Evolutionary conservation across 1,139 yeast genomes (phyloP).

Genomic region (Sugiyamaella japonica): DNA sequence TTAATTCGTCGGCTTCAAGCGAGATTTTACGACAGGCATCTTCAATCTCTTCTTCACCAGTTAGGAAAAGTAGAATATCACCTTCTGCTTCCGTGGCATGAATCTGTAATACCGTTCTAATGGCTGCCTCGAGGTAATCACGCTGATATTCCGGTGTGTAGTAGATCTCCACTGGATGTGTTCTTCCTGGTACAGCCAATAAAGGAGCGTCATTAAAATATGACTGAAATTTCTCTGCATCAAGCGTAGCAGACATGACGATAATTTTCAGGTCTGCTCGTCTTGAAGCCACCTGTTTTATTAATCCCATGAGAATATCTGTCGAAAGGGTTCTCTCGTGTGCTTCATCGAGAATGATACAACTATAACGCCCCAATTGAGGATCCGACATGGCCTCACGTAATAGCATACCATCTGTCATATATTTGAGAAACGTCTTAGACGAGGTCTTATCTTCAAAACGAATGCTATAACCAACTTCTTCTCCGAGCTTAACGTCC

Average conservation of each 20-base stretch:
- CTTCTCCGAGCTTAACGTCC: constrained; percentile 88
- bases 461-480: constrained; percentile 91
- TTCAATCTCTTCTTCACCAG: constrained; percentile 98
- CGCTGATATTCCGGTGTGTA: constrained; percentile 96
- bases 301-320: constrained; percentile 92
- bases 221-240: constrained; percentile 90
- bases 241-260: constrained; percentile 96
- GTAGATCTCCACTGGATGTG: constrained; percentile 94
- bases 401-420: constrained; percentile 98
- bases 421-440: constrained; percentile 77
- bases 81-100: constrained; percentile 97
- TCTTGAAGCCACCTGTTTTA: constrained; percentile 75
- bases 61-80: constrained; percentile 81
- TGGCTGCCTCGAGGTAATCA: constrained; percentile 92
- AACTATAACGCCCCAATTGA: constrained; percentile 72
- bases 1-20: constrained; percentile 82
- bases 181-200: constrained; percentile 96
- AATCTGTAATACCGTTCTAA: constrained; percentile 90
- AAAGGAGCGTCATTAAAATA: constrained; percentile 92
- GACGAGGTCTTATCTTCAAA: constrained; percentile 86
- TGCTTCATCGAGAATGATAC: constrained; percentile 95
- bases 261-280: constrained; percentile 89
- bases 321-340: constrained; percentile 97
- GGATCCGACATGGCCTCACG: constrained; percentile 99
- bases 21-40: constrained; percentile 90